Percentiles rank a stretch among this genome's conserved stretches.
phyloP scores from a whole-genome alignment of 164 flowering plant species.

The Aristolochia fimbriata region DNA sequence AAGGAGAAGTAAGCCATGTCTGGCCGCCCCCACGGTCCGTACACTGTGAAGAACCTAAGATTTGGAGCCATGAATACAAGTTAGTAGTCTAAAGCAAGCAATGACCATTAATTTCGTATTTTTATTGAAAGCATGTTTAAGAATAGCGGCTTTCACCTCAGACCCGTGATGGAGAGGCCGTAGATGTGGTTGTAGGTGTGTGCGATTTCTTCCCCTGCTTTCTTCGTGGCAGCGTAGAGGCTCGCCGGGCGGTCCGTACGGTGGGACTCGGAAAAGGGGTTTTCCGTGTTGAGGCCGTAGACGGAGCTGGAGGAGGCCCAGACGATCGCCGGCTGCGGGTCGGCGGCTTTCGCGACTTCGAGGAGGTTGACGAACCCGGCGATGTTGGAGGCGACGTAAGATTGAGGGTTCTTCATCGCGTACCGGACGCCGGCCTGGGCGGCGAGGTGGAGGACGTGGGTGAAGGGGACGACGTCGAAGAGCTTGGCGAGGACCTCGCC shows the following conservation, averaged over 20 bases:
- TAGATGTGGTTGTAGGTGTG: slow-evolving; percentile 90
- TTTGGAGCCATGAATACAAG: too few species aligned
- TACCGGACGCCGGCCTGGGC: slow-evolving; percentile 93
- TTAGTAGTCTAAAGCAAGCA: too few species aligned
- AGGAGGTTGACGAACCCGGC: slow-evolving; percentile 77
- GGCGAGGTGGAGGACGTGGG: slow-evolving; percentile 86
- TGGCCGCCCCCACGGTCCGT: slow-evolving; percentile 91
- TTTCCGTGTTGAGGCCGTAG: slow-evolving; percentile 72
- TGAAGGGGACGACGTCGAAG: slow-evolving; percentile 76
- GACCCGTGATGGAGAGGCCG: slow-evolving; percentile 74
- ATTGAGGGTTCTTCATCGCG: slow-evolving; percentile 85
- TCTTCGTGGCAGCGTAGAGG: slow-evolving; percentile 90
- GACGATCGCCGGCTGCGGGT: slow-evolving; percentile 81
- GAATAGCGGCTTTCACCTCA: too few species aligned
- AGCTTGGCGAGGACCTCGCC: slow-evolving; percentile 41
- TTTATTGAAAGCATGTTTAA: too few species aligned
- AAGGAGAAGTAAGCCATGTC: slow-evolving; percentile 97
- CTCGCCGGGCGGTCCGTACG: slow-evolving; percentile 87
- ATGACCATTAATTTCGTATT: too few species aligned
- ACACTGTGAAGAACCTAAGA: slow-evolving; percentile 83
- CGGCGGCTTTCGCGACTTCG: slow-evolving; percentile 51
- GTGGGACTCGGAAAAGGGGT: slow-evolving; percentile 68
- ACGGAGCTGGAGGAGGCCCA: slow-evolving; percentile 96
- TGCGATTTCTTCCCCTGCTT: slow-evolving; percentile 91
- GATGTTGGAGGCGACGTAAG: slow-evolving; percentile 68